A percentile compares a stretch with the other conserved stretches of the same genome.
phyloP scores from a whole-genome alignment of 2,329 filamentous ascomycete genomes.

The Epicoccum nigrum region DNA sequence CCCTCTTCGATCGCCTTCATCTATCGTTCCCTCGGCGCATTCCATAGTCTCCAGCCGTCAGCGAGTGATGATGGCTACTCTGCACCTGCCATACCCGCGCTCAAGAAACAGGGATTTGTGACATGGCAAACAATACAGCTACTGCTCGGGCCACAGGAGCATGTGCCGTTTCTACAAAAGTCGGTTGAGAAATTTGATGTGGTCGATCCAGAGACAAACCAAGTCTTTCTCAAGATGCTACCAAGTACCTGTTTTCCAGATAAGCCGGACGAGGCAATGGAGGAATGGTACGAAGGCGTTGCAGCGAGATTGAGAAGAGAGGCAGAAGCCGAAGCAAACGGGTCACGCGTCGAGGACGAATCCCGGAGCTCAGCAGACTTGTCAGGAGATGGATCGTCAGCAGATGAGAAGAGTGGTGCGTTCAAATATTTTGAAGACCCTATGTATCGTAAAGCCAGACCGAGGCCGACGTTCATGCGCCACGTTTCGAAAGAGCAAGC shows the following conservation, averaged over 20 bases:
- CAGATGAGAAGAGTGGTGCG: constrained; percentile 52
- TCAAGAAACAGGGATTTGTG: constrained; percentile 84
- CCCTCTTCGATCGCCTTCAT: constrained; percentile 83
- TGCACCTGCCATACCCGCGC: constrained; percentile 77
- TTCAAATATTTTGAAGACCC: constrained; percentile 58
- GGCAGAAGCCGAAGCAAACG: constrained; percentile 50
- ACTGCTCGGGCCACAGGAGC: constrained; percentile 83
- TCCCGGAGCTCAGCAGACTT: constrained; percentile 40
- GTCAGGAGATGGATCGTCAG: constrained; percentile 45
- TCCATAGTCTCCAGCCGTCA: constrained; percentile 81
- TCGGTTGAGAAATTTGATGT: constrained; percentile 80
- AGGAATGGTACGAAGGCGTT: constrained; percentile 83
- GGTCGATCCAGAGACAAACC: constrained; percentile 69
- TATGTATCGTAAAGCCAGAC: constrained; percentile 54
- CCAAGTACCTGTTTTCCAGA: constrained; percentile 74
- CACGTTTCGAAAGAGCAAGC: constrained; percentile 44
- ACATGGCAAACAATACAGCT: constrained; percentile 94
- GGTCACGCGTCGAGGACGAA: constrained; percentile 32
- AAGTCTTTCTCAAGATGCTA: constrained; percentile 63
- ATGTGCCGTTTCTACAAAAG: constrained; percentile 81
- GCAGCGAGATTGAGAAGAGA: constrained; percentile 72
- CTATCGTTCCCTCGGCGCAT: constrained; percentile 88
- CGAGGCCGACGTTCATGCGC: constrained; percentile 52
- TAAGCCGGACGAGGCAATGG: constrained; percentile 77
- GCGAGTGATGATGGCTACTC: constrained; percentile 69